Base-by-base conservation (phyloP, 2,329 filamentous ascomycete genomes). In the Macrophomina phaseolina region DNA sequence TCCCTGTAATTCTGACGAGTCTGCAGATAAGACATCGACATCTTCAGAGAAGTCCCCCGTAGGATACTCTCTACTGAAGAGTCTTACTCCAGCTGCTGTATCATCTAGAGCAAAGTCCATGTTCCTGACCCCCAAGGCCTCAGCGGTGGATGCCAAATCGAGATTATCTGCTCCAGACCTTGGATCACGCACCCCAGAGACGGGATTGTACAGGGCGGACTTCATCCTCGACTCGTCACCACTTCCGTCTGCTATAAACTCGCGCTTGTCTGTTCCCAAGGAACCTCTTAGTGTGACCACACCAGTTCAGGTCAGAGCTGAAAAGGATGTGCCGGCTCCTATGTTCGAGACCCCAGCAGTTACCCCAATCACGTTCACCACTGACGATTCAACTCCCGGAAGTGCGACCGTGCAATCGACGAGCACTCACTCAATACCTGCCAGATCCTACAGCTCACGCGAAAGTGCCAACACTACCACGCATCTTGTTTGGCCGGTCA, bases 391-490 rank as follows among this genome's bases (percentile, higher is more conserved):
- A 11, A 67, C 48, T 5, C 65, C 58, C 14, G 65, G 46, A 55
- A 67, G 65, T 36, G 65, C 65, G 16, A 67, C 65, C 30, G 55
- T 48, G 28, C 65, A 67, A 40, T 62, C 65, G 16, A 67, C 48
- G 7, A 63, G 49, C 28, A 53, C 58, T n/a, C 55, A 34, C 14
- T 66, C 64, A 5, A 46, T 66, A 23, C 58, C 65, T 8, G 48
- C 65, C 8, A 52, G 42, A 30, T 62, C 65, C 1, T 67, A 51
- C 32, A 67, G 65, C 49, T 70, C 66, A 48, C 73, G 72, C 9
- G 74, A 78, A 34, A 78, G 75, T 49, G 58, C 28, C 45, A 75
- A 76, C 61, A 74, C 73, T 8, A 79, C 76, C 3, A 79, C 75
- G 7, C 74, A 78, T 66, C 67, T 79, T 8, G 73, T 72, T 18